Conservation (phyloP, 2,329 filamentous ascomycete genomes). For the Paecilomyces fulvus region DNA sequence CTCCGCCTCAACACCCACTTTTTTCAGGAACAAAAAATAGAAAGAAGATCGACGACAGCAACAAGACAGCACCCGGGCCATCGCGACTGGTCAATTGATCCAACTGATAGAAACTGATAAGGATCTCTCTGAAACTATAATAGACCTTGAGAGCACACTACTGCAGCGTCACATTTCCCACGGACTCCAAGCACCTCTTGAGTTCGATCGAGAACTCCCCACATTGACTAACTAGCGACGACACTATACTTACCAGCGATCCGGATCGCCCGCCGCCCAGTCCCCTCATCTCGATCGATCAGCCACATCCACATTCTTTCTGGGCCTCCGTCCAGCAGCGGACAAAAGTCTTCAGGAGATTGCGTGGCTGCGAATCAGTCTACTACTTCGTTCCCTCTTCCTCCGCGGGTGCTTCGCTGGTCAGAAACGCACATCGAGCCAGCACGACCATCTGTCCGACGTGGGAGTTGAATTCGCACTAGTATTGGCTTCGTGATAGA, state of each 20-base stretch:
- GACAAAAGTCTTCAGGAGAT: not conserved
- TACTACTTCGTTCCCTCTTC: not conserved
- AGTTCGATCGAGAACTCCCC: not conserved
- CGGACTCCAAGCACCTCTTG: no score
- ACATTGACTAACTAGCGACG: not conserved
- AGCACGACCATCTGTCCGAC: not conserved
- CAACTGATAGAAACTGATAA: not conserved
- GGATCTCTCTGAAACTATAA: not conserved
- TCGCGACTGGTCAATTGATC: not conserved
- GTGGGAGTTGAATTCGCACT: not conserved
- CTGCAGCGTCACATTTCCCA: no score
- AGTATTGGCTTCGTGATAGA: not conserved
- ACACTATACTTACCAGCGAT: not conserved
- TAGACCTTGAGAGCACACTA: no score
- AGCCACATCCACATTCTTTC: not conserved
- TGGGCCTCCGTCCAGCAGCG: not conserved
- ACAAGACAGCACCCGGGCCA: not conserved
- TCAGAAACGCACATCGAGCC: not conserved
- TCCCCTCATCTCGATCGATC: not conserved
- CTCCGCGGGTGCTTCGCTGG: not conserved
- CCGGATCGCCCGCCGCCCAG: not conserved
- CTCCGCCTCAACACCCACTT: not conserved
- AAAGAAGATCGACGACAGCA: not conserved
- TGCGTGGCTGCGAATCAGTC: not conserved
- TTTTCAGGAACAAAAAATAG: not conserved